Percentiles rank a stretch among this genome's conserved stretches.
These are phyloP conservation scores for Lophium mytilinum DNA, from an alignment of 495 filamentous ascomycete species.

Conservation along the genomic window DNA sequence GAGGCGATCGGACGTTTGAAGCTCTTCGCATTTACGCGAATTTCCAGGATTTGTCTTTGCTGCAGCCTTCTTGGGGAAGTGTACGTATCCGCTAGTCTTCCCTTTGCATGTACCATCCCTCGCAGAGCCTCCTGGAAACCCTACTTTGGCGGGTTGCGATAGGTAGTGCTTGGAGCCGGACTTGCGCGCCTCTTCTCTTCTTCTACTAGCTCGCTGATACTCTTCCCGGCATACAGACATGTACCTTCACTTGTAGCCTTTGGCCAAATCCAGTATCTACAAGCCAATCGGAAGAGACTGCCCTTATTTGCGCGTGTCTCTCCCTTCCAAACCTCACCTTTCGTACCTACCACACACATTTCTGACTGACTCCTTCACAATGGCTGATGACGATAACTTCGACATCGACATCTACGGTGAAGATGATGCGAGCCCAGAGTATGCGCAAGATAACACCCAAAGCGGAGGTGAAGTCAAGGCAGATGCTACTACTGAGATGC, in stretches of 20 bases:
- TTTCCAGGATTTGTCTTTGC: slow-evolving; percentile 10
- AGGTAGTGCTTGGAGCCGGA: background rate
- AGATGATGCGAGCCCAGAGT: slow-evolving; percentile 48
- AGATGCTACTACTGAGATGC: slow-evolving; percentile 7
- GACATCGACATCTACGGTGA: slow-evolving; percentile 96
- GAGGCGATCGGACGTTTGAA: slow-evolving; percentile 21
- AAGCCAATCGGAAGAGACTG: slow-evolving; percentile 17
- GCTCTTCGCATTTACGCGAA: slow-evolving; percentile 8
- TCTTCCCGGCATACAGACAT: slow-evolving; percentile 16
- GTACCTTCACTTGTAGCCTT: slow-evolving; percentile 21
- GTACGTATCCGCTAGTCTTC: slow-evolving; percentile 24
- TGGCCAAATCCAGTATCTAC: slow-evolving; percentile 21
- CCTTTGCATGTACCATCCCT: slow-evolving; percentile 2
- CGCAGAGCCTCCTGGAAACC: background rate
- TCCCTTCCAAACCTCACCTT: slow-evolving; percentile 4
- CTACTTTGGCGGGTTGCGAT: slow-evolving; percentile 3
- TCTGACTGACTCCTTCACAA: slow-evolving; percentile 32
- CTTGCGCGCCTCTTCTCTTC: background rate
- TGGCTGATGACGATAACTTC: slow-evolving; percentile 90
- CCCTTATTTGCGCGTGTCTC: background rate
- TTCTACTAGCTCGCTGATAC: slow-evolving; percentile 14
- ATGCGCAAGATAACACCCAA: slow-evolving; percentile 26
- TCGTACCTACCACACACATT: slow-evolving; percentile 3
- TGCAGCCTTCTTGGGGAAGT: slow-evolving; percentile 9
- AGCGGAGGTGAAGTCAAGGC: slow-evolving; percentile 24